Conservation (phyloP, 1,139 yeast genomes). For the Pichia sp. region DNA sequence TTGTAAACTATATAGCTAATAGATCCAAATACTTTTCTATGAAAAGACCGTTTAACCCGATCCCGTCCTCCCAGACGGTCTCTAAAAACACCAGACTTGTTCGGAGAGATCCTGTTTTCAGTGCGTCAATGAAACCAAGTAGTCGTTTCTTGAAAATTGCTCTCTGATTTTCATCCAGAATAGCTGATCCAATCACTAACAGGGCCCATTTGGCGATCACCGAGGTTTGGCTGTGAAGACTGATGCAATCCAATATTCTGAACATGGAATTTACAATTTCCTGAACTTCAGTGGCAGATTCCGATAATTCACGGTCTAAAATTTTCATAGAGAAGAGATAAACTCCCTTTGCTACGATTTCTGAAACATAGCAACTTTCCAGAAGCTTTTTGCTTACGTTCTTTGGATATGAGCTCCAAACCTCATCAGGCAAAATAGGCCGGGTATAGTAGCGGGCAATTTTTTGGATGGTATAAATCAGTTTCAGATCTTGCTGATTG, state of each 20-base stretch:
- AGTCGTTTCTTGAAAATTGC: conserved; percentile 22
- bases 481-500: conserved; percentile 11
- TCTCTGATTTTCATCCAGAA: conserved; percentile 16
- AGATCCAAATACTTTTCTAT: conserved; percentile 14
- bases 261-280: conserved; percentile 16
- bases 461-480: conserved; percentile 19
- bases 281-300: conserved; percentile 19
- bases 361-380: conserved; percentile 27
- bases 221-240: conserved; percentile 22
- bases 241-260: conserved; percentile 18
- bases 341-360: conserved; percentile 25
- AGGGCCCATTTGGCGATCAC: conserved; percentile 26
- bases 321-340: conserved; percentile 23
- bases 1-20: conserved; percentile 6
- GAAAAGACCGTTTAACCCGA: conserved; percentile 14
- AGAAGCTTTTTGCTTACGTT: conserved; percentile 23
- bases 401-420: conserved; percentile 22
- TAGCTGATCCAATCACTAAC: conserved; percentile 25
- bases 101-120: conserved; percentile 16
- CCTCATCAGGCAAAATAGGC: conserved; percentile 25
- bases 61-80: conserved; percentile 18
- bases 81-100: conserved; percentile 17
- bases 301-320: conserved; percentile 15
- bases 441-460: conserved; percentile 24
- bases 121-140: conserved; percentile 21